Evolutionary conservation across 441 rosid species (phyloP).

Genomic region (Omphalea diandra): DNA sequence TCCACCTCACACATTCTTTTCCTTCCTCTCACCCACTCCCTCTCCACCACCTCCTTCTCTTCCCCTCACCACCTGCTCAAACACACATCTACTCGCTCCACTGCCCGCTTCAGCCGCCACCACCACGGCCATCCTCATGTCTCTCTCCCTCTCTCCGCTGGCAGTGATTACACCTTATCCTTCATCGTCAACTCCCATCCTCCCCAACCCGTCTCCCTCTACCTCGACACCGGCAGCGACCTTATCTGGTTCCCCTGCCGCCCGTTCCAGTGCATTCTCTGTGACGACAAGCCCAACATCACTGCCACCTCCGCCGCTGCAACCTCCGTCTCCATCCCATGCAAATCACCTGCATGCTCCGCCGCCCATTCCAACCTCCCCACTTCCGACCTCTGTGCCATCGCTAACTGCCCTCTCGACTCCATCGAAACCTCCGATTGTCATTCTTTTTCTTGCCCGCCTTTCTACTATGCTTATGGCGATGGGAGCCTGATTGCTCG

Average conservation of each 20-base stretch:
- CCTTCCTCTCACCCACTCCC: constrained; percentile 64
- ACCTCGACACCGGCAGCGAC: constrained; percentile 94
- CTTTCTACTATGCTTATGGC: constrained; percentile 88
- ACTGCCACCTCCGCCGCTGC: constrained; percentile 32
- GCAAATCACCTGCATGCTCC: constrained; percentile 72
- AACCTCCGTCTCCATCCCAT: constrained; percentile 49
- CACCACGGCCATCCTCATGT: constrained; percentile 44
- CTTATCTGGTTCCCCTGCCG: constrained; percentile 95
- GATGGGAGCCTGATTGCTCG: constrained; percentile 82
- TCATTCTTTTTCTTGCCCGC: constrained; percentile 60
- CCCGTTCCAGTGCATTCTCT: constrained; percentile 85
- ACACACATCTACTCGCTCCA: constrained; percentile 62
- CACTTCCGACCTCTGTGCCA: constrained; percentile 78
- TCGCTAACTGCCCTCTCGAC: constrained; percentile 77
- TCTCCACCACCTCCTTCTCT: constrained; percentile 51
- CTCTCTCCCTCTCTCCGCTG: constrained; percentile 77
- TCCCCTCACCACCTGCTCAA: constrained; percentile 78
- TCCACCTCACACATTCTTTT: constrained; percentile 42
- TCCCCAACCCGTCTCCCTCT: constrained; percentile 61
- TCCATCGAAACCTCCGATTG: constrained; percentile 76
- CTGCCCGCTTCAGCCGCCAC: constrained; percentile 61
- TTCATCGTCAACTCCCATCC: constrained; percentile 46
- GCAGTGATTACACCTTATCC: constrained; percentile 81
- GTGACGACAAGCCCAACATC: constrained; percentile 56
- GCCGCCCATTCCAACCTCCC: constrained; percentile 65